phyloP scores from a whole-genome alignment of 106 monocot species.

The Iris macrosiphon region DNA sequence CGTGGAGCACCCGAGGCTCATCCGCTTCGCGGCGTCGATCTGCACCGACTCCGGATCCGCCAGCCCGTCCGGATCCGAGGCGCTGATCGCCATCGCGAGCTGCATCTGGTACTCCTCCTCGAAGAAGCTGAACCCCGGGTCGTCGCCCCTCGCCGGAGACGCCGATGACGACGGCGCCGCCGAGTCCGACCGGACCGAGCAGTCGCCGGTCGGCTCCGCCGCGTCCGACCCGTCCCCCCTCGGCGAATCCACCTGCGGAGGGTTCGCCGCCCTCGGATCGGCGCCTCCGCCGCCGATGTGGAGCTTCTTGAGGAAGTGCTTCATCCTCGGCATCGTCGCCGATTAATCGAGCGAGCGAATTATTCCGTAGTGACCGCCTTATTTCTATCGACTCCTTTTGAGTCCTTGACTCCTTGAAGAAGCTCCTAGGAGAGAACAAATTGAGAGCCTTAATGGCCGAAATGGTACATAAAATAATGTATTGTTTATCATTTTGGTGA shows the following conservation, averaged over 20 bases:
- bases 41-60: slow-evolving; percentile 79
- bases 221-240: neutral
- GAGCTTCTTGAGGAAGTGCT: slow-evolving; percentile 47
- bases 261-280: too few relatives aligned
- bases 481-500: too few relatives aligned
- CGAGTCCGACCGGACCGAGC: too few relatives aligned
- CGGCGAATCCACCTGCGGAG: neutral
- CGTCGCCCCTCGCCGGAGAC: neutral
- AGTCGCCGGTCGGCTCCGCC: slow-evolving; percentile 2
- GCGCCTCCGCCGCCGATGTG: slow-evolving; percentile 34
- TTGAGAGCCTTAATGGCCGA: too few relatives aligned
- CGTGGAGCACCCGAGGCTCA: slow-evolving; percentile 41
- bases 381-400: too few relatives aligned
- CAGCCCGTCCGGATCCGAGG: slow-evolving; percentile 69
- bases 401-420: too few relatives aligned
- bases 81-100: slow-evolving; percentile 74
- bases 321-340: slow-evolving; percentile 38
- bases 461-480: too few relatives aligned
- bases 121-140: slow-evolving; percentile 18
- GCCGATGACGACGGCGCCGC: neutral
- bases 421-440: too few relatives aligned
- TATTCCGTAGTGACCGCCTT: too few relatives aligned
- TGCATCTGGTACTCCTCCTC: slow-evolving; percentile 95
- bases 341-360: too few relatives aligned
- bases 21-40: slow-evolving; percentile 63